Evolutionary conservation across 2,329 filamentous ascomycete species (phyloP).

Genomic region (Aspergillus sp.): DNA sequence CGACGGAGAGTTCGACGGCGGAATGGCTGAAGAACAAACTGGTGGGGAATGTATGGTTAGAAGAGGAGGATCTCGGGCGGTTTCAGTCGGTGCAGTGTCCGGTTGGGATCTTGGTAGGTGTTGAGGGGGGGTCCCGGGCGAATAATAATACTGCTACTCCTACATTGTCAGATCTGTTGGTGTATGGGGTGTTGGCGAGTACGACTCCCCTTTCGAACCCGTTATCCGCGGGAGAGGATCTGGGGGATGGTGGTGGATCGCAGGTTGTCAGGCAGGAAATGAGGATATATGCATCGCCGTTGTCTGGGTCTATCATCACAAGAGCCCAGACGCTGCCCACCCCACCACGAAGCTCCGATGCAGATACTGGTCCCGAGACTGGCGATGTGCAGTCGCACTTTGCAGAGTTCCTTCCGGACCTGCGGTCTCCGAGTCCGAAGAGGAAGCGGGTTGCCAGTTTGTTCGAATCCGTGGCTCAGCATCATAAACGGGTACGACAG

Average conservation of each 20-base stretch:
- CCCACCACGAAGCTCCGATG: conserved; percentile 18
- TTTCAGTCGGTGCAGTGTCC: conserved; percentile 30
- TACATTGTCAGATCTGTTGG: conserved; percentile 25
- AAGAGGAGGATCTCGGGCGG: conserved; percentile 24
- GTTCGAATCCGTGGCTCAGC: conserved; percentile 35
- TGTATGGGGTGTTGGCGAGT: conserved; percentile 32
- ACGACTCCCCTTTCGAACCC: conserved; percentile 18
- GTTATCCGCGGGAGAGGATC: conserved; percentile 23
- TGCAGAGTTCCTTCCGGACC: conserved; percentile 32
- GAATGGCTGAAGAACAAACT: conserved; percentile 34
- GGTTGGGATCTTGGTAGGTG: conserved; percentile 29
- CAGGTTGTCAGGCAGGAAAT: conserved; percentile 20
- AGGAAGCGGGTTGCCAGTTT: conserved; percentile 36
- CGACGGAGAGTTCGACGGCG: conserved; percentile 21
- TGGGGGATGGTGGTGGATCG: conserved; percentile 5
- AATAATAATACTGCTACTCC: conserved; percentile 14
- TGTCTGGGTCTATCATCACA: conserved; percentile 26
- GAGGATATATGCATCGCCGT: conserved; percentile 30
- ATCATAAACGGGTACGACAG: conserved; percentile 34
- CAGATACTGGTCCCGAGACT: conserved; percentile 4
- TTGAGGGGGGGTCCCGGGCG: conserved; percentile 15
- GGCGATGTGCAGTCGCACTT: conserved; percentile 7
- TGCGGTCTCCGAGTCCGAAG: conserved; percentile 34
- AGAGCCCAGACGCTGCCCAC: conserved; percentile 28
- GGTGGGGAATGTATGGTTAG: conserved; percentile 26